phyloP scores from a whole-genome alignment of 2,329 filamentous ascomycete species.

The Fusarium subglutinans region DNA sequence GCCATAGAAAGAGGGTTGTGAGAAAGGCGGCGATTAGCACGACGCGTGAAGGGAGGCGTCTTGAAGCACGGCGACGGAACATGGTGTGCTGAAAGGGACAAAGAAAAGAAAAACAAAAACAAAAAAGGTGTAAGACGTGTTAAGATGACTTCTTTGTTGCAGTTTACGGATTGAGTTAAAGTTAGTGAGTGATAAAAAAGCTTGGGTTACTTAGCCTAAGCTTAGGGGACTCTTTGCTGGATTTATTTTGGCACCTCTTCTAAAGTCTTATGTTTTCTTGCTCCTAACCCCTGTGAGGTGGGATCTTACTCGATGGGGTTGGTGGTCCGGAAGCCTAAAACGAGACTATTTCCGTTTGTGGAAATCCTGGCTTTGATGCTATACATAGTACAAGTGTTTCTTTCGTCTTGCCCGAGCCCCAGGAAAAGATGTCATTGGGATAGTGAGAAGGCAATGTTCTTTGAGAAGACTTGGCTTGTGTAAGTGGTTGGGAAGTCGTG shows the following conservation, averaged over 20 bases:
- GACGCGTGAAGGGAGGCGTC: neutral
- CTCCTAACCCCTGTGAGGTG: neutral
- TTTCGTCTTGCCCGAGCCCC: neutral
- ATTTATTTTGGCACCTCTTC: neutral
- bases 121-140: neutral
- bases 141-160: neutral
- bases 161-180: neutral
- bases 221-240: accelerated
- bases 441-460: accelerated
- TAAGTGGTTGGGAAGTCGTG: neutral
- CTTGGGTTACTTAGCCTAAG: neutral
- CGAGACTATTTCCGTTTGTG: neutral
- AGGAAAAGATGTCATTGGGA: neutral
- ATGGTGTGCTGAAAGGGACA: neutral
- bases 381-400: neutral
- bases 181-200: neutral
- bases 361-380: neutral
- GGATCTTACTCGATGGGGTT: neutral
- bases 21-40: conserved; percentile 1
- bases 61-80: neutral
- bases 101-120: neutral
- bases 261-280: neutral
- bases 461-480: neutral
- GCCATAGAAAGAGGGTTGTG: neutral
- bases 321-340: neutral